Conservation (phyloP, 805 yeast genomes). For the Candida adriatica region DNA sequence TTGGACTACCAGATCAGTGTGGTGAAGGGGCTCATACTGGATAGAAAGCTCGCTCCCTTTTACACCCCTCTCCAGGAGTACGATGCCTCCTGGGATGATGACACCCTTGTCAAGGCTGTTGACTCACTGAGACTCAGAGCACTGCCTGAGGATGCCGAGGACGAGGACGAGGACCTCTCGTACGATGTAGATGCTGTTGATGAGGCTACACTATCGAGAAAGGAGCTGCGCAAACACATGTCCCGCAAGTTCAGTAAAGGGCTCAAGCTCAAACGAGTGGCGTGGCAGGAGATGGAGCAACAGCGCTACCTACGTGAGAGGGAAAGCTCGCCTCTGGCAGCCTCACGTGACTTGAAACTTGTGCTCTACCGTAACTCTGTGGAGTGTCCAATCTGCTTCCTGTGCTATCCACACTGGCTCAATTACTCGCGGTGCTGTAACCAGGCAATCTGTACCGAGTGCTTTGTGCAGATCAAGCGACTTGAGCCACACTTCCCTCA, state of each 20-base stretch:
- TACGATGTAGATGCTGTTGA: constrained; percentile 50
- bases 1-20: constrained; percentile 66
- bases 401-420: constrained; percentile 71
- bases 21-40: constrained; percentile 64
- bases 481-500: constrained; percentile 92
- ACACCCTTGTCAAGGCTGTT: constrained; percentile 50
- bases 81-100: constrained; percentile 64
- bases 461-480: constrained; percentile 93
- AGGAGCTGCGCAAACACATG: constrained; percentile 36
- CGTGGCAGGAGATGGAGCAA: constrained; percentile 32
- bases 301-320: constrained; percentile 25
- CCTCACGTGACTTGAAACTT: constrained; percentile 39
- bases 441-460: constrained; percentile 92
- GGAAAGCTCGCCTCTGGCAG: constrained; percentile 31
- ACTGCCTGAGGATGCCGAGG: constrained; percentile 39
- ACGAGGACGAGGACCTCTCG: constrained; percentile 53
- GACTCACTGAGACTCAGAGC: constrained; percentile 52
- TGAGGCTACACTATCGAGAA: constrained; percentile 31
- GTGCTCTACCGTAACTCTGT: constrained; percentile 57
- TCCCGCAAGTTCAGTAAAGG: constrained; percentile 33
- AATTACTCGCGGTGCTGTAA: constrained; percentile 83
- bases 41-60: constrained; percentile 80
- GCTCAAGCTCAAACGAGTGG: constrained; percentile 32
- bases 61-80: constrained; percentile 83
- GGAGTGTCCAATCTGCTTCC: constrained; percentile 94